Base-by-base conservation (phyloP, 164 flowering plant genomes). In the Vitis labrusca region DNA sequence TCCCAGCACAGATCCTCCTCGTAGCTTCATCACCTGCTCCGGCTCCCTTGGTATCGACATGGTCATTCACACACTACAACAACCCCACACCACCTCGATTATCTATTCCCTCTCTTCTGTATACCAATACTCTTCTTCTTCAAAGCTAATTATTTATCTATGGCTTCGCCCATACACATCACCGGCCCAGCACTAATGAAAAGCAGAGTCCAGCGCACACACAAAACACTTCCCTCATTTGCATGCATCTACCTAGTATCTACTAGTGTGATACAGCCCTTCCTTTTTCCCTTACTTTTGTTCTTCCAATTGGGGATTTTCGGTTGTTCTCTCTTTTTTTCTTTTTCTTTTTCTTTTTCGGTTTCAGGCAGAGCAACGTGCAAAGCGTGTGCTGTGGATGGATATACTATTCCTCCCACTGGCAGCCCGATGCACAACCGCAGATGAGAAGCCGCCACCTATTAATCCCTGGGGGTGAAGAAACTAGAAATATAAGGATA, bases 1-100 rank as follows among this genome's bases (percentile, higher is more conserved):
- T 0, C 97, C 97, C 29, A 92, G 76, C 11, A 92, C 97, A 9
- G 94, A 88, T 79, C 97, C 94, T 19, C 87, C 94, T 77, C 97
- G 79, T 72, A 77, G 79, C 74, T 80, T 86, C 87, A 92, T 87
- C 47, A 90, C 97, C 79, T 83, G 90, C 79, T 87, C 92, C 10
- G 88, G 86, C 75, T 85, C 93, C 75, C 80, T 85, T 0, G 89
- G 79, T 65, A 78, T 78, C 74, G 89, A 85, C 93, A 85, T 86
- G 57, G 55, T 52, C 60, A 51, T 49, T 23, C 16, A 8, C 63
- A 8, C 63, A 47, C 53, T 27, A 11, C 19, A 12, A 16, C 54
- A 29, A 17, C 23, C 47, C 49, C 49, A 23, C 30, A 37, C 62
- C 9, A 50, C 54, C 16, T 27, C 30, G 30, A 10, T 23, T 53